These are phyloP conservation scores for Penicillium angulare DNA, from an alignment of 495 filamentous ascomycete species.

Conservation along the genomic window DNA sequence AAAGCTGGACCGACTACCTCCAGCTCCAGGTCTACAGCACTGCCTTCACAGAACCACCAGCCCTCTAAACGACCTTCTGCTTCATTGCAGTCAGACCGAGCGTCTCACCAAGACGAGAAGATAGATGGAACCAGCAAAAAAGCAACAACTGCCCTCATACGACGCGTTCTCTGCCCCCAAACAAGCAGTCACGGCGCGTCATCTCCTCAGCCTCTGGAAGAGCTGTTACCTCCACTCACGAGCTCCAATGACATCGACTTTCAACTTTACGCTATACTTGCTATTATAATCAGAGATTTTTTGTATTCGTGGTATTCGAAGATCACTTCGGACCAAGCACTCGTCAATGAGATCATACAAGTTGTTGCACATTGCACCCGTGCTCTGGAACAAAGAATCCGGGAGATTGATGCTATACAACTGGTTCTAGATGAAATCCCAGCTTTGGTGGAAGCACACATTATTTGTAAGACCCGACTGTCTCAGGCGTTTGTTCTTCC, in stretches of 20 bases:
- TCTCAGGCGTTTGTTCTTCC: slow-evolving; percentile 10
- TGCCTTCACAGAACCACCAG: slow-evolving; percentile 29
- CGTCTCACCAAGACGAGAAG: slow-evolving; percentile 25
- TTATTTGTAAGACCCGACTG: slow-evolving; percentile 61
- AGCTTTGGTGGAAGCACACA: slow-evolving; percentile 73
- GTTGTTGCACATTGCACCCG: slow-evolving; percentile 88
- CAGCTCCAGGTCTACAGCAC: slow-evolving; percentile 40
- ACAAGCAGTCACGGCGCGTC: slow-evolving; percentile 37
- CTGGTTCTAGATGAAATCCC: slow-evolving; percentile 88
- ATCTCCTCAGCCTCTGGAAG: slow-evolving; percentile 61
- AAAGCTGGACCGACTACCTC: slow-evolving; percentile 52
- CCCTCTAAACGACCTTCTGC: slow-evolving; percentile 32
- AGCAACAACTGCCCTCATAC: slow-evolving; percentile 58
- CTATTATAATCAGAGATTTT: slow-evolving; percentile 83
- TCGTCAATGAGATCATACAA: slow-evolving; percentile 82
- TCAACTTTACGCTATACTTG: slow-evolving; percentile 87
- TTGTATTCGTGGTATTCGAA: slow-evolving; percentile 90
- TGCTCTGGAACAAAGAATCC: slow-evolving; percentile 78
- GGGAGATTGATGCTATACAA: slow-evolving; percentile 77
- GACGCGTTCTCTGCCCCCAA: slow-evolving; percentile 64
- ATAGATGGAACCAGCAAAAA: slow-evolving; percentile 51
- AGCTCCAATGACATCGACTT: slow-evolving; percentile 89
- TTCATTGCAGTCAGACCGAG: slow-evolving; percentile 28
- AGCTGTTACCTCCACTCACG: slow-evolving; percentile 85
- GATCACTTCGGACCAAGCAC: slow-evolving; percentile 83